Evolutionary conservation across 148 eudicot species (phyloP), one percentile per base, ranked within the genome.

Genomic region (Chenopodium formosanum): DNA sequence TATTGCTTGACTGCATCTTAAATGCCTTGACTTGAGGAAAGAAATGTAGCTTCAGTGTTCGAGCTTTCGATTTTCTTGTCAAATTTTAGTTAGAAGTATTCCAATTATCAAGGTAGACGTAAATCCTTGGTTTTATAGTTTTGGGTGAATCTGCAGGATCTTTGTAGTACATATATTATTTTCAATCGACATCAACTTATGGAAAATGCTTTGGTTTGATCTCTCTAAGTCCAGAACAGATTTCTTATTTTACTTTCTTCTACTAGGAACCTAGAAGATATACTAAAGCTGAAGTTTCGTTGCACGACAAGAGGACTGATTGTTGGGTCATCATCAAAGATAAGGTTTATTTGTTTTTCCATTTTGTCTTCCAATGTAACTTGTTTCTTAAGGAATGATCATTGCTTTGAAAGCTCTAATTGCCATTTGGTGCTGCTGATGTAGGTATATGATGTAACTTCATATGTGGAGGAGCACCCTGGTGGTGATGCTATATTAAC

Each of bases 381-480:
- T 47, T 4, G 11, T 47, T 75, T 76, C 34, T 29, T 60, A 9
- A 78, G 10, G 10, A 62, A 27, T 8, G 29, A 37, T 58, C 17
- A 53, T 74, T 73, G 3, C 13, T 37, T 58, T 56, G 17, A 79
- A 32, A 34, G 5, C 40, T 46, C 12, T 58, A 47, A 40, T 62
- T 46, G 23, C 9, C 19, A 56, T 56, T 60, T 53, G 29, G 6
- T 77, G 32, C 58, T 76, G 32, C 84, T 82, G 53, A 69, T 75
- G 17, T 82, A 96, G 99, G 98, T 96, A 29, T 96, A 94, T 85
- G 99, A 96, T 88, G 94, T 96, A 44, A 91, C 98, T 13, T 82
- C 98, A 52, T 96, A 94, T 76, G 98, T 96, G 50, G 99, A 96
- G 85, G 99, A 96, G 86, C 99, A 96, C 75, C 99, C 98, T 27